Percentiles rank a stretch among this genome's conserved stretches.
These are phyloP conservation scores for Xylaria palmicola DNA, from an alignment of 495 filamentous ascomycete genomes.

Conservation along the genomic window DNA sequence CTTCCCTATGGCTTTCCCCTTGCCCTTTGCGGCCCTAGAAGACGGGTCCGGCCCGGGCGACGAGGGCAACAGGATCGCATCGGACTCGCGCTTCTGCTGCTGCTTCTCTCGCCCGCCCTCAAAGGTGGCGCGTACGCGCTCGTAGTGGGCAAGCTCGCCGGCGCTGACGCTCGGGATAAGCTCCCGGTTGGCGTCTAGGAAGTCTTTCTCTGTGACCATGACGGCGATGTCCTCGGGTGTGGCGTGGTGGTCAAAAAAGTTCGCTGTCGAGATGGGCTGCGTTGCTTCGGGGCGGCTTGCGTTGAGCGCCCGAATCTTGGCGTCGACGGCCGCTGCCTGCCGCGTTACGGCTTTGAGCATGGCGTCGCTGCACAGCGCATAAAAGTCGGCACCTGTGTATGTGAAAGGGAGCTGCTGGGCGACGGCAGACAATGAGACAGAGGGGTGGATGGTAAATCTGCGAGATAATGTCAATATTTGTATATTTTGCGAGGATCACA, in stretches of 20 bases:
- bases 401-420: constrained; percentile 85
- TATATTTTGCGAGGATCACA: background rate
- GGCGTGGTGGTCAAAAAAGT: constrained; percentile 92
- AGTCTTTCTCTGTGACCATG: constrained; percentile 85
- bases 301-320: constrained; percentile 70
- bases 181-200: constrained; percentile 73
- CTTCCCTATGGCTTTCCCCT: constrained; percentile 45
- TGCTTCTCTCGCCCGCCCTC: constrained; percentile 52
- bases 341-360: constrained; percentile 98
- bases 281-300: constrained; percentile 36
- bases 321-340: constrained; percentile 79
- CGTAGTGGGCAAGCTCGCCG: constrained; percentile 90
- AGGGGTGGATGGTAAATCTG: constrained; percentile 77
- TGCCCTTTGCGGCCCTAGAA: constrained; percentile 17
- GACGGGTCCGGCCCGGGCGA: constrained; percentile 8
- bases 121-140: constrained; percentile 76
- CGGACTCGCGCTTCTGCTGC: constrained; percentile 27
- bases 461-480: constrained; percentile 17
- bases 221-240: constrained; percentile 79
- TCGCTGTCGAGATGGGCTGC: constrained; percentile 69
- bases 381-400: constrained; percentile 95
- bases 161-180: constrained; percentile 90
- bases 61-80: constrained; percentile 16
- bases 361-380: constrained; percentile 93
- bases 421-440: constrained; percentile 70